phyloP scores from a whole-genome alignment of 441 rosid species.

The Brassica hybrid region DNA sequence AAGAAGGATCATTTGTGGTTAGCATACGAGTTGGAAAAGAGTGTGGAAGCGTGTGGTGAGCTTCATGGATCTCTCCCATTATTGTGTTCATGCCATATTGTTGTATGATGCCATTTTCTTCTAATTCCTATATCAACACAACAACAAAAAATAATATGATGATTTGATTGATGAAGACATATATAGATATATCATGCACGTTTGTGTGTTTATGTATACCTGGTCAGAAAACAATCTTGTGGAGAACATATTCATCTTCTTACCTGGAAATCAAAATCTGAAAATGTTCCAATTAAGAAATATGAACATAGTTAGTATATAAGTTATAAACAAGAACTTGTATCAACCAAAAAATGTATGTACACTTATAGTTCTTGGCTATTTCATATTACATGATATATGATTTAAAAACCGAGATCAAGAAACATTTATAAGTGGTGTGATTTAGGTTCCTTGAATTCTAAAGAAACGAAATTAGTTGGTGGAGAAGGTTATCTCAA shows the following conservation, averaged over 20 bases:
- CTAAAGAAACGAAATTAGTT: neutral
- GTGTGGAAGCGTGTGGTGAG: conserved; percentile 23
- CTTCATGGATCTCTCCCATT: conserved; percentile 28
- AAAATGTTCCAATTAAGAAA: neutral
- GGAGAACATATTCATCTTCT: conserved; percentile 12
- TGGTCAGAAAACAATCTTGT: neutral
- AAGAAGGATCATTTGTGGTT: conserved; percentile 18
- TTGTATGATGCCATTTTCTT: conserved; percentile 33
- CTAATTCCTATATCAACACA: conserved; percentile 29
- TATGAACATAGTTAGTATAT: neutral
- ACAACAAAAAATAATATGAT: neutral
- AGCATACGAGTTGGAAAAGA: conserved; percentile 20
- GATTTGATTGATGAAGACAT: neutral
- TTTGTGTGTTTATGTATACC: neutral
- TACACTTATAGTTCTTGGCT: conserved; percentile 1
- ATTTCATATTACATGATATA: neutral
- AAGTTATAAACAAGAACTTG: neutral
- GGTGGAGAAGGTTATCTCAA: neutral
- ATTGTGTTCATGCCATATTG: conserved; percentile 28
- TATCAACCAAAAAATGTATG: neutral
- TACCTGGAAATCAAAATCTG: conserved; percentile 19
- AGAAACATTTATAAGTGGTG: neutral
- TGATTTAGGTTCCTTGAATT: conserved; percentile 10
- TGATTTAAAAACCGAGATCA: conserved; percentile 3
- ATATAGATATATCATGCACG: neutral